These are phyloP conservation scores for Aureobasidium sp. DNA, from an alignment of 2,329 filamentous ascomycete genomes.

Conservation along the genomic window DNA sequence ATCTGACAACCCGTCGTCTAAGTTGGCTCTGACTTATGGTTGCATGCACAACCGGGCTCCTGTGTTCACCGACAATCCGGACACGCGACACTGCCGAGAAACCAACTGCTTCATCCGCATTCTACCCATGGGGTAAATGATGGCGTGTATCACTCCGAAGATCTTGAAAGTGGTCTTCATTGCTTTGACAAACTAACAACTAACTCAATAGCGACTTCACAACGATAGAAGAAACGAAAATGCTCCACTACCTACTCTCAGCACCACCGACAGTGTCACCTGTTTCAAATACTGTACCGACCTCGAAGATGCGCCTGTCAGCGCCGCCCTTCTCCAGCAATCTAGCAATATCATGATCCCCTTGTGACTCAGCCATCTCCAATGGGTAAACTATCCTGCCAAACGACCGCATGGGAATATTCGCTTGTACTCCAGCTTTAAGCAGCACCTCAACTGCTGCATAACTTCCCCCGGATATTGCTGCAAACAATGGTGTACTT, in stretches of 20 bases:
- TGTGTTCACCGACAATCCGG: neutral
- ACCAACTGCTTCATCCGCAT: neutral
- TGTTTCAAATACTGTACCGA: neutral
- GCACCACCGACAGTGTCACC: neutral
- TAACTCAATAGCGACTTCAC: no score
- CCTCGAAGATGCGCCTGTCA: neutral
- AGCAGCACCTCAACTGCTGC: neutral
- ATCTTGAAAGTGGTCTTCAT: neutral
- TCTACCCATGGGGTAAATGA: neutral
- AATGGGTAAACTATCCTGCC: neutral
- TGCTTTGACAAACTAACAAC: no score
- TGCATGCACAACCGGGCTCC: neutral
- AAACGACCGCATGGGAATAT: neutral
- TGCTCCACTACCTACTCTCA: neutral
- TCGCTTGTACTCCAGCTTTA: neutral
- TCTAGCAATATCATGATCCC: neutral
- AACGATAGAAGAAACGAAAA: neutral
- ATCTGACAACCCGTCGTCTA: neutral
- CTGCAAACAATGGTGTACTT: neutral
- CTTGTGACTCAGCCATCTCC: neutral
- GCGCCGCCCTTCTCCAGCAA: neutral
- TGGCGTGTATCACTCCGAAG: neutral
- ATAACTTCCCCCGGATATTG: neutral
- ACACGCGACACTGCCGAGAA: neutral
- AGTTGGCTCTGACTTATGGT: neutral